Conservation (phyloP, 2,329 filamentous ascomycete species). For the Aspergillus brasiliensis region DNA sequence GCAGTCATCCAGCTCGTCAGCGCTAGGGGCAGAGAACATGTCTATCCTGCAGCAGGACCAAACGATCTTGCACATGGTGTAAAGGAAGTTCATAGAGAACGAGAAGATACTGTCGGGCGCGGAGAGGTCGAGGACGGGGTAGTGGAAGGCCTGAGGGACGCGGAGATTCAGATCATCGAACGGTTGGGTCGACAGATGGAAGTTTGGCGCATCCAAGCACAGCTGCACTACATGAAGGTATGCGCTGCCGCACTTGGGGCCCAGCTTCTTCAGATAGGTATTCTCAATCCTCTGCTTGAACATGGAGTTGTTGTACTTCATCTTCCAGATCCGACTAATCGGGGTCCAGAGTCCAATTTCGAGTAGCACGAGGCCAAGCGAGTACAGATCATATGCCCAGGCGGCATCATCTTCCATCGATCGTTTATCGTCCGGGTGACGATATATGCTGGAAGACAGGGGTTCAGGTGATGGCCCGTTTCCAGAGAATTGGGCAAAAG, state of each 20-base stretch:
- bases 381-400: slow-evolving; percentile 60
- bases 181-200: slow-evolving; percentile 44
- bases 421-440: slow-evolving; percentile 56
- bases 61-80: slow-evolving; percentile 44
- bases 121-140: slow-evolving; percentile 46
- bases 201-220: slow-evolving; percentile 62
- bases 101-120: slow-evolving; percentile 44
- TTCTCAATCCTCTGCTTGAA: slow-evolving; percentile 67
- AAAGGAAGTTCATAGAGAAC: slow-evolving; percentile 49
- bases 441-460: slow-evolving; percentile 60
- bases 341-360: slow-evolving; percentile 68
- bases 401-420: slow-evolving; percentile 39
- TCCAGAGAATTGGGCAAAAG: slow-evolving; percentile 60
- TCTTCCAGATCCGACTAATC: slow-evolving; percentile 63
- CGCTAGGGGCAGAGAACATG: slow-evolving; percentile 43
- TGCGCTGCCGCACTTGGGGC: slow-evolving; percentile 63
- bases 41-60: slow-evolving; percentile 47
- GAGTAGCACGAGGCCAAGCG: slow-evolving; percentile 62
- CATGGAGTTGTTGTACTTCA: slow-evolving; percentile 63
- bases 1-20: slow-evolving; percentile 45
- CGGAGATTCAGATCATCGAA: slow-evolving; percentile 45
- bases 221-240: slow-evolving; percentile 65
- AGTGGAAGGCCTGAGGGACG: slow-evolving; percentile 44
- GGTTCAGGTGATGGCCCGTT: slow-evolving; percentile 51
- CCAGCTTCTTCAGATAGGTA: slow-evolving; percentile 63